Percentiles rank a stretch among this genome's conserved stretches.
phyloP scores from a whole-genome alignment of 169 alveolate genomes.

The Babesia bovis region DNA sequence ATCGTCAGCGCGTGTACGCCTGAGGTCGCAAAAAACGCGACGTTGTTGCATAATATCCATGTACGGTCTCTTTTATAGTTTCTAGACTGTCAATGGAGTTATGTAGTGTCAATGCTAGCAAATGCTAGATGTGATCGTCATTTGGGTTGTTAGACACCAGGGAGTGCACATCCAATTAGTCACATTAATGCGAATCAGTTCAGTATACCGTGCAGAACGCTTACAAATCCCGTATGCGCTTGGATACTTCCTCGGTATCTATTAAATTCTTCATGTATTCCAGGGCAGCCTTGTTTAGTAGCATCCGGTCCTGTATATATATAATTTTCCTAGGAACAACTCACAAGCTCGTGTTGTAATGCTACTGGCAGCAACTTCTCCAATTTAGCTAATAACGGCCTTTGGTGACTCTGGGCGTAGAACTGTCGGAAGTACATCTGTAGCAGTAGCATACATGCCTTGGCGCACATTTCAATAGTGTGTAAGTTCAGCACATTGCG shows the following conservation, averaged over 20 bases:
- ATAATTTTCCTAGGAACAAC: background rate
- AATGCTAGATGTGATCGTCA: too few relatives aligned
- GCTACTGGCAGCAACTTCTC: slow-evolving; percentile 27
- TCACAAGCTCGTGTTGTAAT: slow-evolving; percentile 38
- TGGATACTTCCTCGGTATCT: slow-evolving; percentile 20
- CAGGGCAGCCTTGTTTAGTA: slow-evolving; percentile 33
- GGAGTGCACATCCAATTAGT: too few relatives aligned
- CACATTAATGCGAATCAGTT: too few relatives aligned
- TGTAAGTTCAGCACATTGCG: slow-evolving; percentile 11
- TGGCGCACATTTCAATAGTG: slow-evolving; percentile 30
- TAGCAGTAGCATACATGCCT: slow-evolving; percentile 23
- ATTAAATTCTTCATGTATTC: slow-evolving; percentile 28
- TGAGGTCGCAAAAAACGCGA: too few relatives aligned
- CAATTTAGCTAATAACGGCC: slow-evolving; percentile 25
- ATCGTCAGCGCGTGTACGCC: too few relatives aligned
- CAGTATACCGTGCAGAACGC: too few relatives aligned
- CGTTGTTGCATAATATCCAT: too few relatives aligned
- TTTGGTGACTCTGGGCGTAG: slow-evolving; percentile 30
- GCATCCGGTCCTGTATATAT: slow-evolving; percentile 34
- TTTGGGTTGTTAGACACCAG: too few relatives aligned
- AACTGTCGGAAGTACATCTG: slow-evolving; percentile 60
- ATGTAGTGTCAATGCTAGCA: too few relatives aligned
- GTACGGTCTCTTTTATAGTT: too few relatives aligned
- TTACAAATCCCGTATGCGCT: slow-evolving; percentile 31
- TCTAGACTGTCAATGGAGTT: too few relatives aligned